A percentile compares a stretch with the other conserved stretches of the same genome.
phyloP scores from a whole-genome alignment of 345 rosid species.

The Zanthoxylum bungeanum region DNA sequence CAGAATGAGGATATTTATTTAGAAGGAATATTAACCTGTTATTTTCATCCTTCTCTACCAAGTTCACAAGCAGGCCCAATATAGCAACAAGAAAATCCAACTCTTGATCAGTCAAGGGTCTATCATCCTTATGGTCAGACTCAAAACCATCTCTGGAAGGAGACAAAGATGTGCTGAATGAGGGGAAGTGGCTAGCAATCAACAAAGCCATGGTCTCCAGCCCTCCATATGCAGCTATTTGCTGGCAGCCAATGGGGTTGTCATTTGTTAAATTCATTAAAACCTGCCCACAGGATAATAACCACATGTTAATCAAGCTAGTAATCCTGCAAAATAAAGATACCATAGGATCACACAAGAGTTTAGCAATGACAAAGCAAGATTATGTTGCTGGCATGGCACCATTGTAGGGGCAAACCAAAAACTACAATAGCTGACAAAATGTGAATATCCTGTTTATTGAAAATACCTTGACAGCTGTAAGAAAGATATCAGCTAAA shows the following conservation, averaged over 20 bases:
- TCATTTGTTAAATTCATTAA: slow-evolving; percentile 94
- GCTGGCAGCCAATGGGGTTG: slow-evolving; percentile 75
- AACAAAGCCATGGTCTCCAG: slow-evolving; percentile 73
- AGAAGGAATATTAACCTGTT: slow-evolving; percentile 63
- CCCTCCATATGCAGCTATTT: slow-evolving; percentile 81
- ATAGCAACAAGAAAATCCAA: slow-evolving; percentile 95
- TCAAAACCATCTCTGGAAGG: slow-evolving; percentile 25
- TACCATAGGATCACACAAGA: not conserved
- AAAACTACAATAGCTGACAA: slow-evolving; percentile 2
- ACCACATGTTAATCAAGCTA: slow-evolving; percentile 8
- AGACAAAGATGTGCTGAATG: slow-evolving; percentile 47
- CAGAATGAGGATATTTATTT: not conserved
- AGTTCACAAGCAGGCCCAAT: slow-evolving; percentile 85
- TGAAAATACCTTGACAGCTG: slow-evolving; percentile 76
- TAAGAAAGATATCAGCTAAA: slow-evolving; percentile 77
- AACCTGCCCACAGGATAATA: slow-evolving; percentile 51
- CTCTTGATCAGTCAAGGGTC: slow-evolving; percentile 77
- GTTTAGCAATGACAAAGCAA: not conserved
- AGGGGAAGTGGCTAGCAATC: slow-evolving; percentile 78
- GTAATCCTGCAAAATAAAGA: not conserved
- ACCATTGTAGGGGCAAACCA: not conserved
- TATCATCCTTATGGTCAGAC: slow-evolving; percentile 33
- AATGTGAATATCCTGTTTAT: not conserved
- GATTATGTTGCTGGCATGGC: not conserved
- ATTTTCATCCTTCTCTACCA: slow-evolving; percentile 85